These are phyloP conservation scores for Pseudomassariella vexata DNA, from an alignment of 2,329 filamentous ascomycete species.

Conservation along the genomic window DNA sequence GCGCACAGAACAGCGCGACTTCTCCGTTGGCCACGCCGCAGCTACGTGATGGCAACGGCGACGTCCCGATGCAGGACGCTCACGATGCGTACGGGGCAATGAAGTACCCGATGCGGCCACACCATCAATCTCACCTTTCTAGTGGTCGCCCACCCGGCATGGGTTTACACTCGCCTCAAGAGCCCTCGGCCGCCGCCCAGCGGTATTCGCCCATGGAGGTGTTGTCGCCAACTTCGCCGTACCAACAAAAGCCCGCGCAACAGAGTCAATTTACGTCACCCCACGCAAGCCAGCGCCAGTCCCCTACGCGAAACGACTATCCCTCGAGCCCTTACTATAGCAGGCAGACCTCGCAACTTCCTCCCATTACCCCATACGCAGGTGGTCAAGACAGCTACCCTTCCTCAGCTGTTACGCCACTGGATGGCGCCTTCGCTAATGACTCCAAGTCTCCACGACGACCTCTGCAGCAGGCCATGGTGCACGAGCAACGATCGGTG, in stretches of 20 bases:
- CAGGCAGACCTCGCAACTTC: slow-evolving; percentile 58
- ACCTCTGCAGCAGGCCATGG: slow-evolving; percentile 37
- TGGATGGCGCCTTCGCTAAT: slow-evolving; percentile 59
- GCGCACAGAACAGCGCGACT: slow-evolving; percentile 24
- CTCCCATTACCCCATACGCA: slow-evolving; percentile 66
- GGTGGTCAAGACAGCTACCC: slow-evolving; percentile 67
- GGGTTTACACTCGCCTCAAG: slow-evolving; percentile 68
- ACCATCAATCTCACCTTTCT: slow-evolving; percentile 68
- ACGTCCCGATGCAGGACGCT: slow-evolving; percentile 81
- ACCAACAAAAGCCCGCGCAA: slow-evolving; percentile 56
- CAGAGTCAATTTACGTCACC: slow-evolving; percentile 44
- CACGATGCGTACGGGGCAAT: slow-evolving; percentile 77
- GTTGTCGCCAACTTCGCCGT: slow-evolving; percentile 74
- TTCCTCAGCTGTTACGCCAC: slow-evolving; percentile 62
- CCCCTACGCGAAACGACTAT: slow-evolving; percentile 68
- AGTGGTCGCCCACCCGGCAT: slow-evolving; percentile 33
- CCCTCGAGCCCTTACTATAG: slow-evolving; percentile 53
- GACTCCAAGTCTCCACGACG: slow-evolving; percentile 55
- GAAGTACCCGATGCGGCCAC: slow-evolving; percentile 78
- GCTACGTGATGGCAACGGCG: slow-evolving; percentile 64
- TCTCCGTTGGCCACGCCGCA: slow-evolving; percentile 50
- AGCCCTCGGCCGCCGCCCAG: slow-evolving; percentile 78
- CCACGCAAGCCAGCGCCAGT: slow-evolving; percentile 58
- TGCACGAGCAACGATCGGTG: slow-evolving; percentile 59
- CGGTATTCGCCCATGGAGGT: slow-evolving; percentile 96